Base-by-base conservation (phyloP, 1,284 basidiomycete genomes). In the Anthracocystis panici-leucophaei region DNA sequence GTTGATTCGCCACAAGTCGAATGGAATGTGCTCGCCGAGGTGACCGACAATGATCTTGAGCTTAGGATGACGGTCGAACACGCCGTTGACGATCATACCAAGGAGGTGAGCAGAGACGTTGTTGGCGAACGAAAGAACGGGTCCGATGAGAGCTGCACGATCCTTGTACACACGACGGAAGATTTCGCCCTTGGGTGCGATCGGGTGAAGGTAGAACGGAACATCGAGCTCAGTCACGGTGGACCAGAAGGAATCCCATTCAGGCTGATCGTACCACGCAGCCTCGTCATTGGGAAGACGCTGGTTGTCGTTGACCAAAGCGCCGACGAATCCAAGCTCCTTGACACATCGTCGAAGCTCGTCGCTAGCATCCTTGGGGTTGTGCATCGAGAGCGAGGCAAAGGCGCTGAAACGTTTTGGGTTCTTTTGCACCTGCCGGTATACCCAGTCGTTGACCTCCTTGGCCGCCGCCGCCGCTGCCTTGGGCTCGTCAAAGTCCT, bases 21-120 rank as follows among this genome's bases (percentile, higher is more conserved):
- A 81, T 10, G 82, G 82, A 44, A 85, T 80, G 68, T 84, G 82
- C 71, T 85, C 84, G 71, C 84, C 84, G 16, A 85, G 78, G 75
- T 85, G 84, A 33, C 84, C 84, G n/a, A 85, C 80, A 41, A 85
- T 85, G 60, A 85, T 78, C 73, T 83, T 82, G 68, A 85, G 84
- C 78, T 85, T 85, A 18, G 83, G 84, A 73, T 82, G 81, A 23
- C 84, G 81, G 78, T 85, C 84, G 35, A 85, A 85, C 20, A 85
- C 84, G 41, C 84, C 84, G 69, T 85, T 85, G 74, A 80, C 77
- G 51, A 85, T 82, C 80, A 85, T 81, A 31, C 82, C 83, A 54
- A 84, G 80, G 20, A 85, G 50, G 60, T 85, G 84, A 12, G 81
- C 74, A 5, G 80, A 81, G 41, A 85, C 84, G 33, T 82, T 82